A percentile compares a stretch with the other conserved stretches of the same genome.
Evolutionary conservation across 1,139 yeast species (phyloP).

Genomic region (Taiozyma sp.): DNA sequence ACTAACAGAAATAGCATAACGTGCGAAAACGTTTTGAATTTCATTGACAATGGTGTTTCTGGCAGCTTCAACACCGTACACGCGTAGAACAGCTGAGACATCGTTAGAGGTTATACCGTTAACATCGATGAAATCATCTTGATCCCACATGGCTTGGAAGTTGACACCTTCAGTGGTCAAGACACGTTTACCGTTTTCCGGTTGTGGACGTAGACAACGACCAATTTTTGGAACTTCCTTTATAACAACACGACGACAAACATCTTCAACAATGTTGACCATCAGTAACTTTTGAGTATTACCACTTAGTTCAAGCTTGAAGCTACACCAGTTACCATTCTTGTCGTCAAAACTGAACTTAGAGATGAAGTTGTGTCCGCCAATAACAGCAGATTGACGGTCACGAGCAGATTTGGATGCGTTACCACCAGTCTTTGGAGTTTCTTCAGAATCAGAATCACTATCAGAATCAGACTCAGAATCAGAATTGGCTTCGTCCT

Average conservation of each 20-base stretch:
- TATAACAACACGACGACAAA: conserved; percentile 86
- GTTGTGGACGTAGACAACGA: conserved; percentile 84
- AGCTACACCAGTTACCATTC: conserved; percentile 89
- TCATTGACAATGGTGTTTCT: conserved; percentile 96
- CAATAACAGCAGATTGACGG: conserved; percentile 79
- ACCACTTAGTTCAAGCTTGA: conserved; percentile 78
- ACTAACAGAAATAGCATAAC: conserved; percentile 93
- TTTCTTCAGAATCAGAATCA: conserved; percentile 30
- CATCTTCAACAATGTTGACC: conserved; percentile 94
- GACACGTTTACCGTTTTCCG: conserved; percentile 63
- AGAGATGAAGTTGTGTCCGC: conserved; percentile 67
- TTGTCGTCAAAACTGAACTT: conserved; percentile 88
- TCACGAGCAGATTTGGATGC: conserved; percentile 65
- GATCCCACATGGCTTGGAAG: conserved; percentile 98
- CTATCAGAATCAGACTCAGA: conserved; percentile 37
- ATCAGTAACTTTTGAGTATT: conserved; percentile 89
- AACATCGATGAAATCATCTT: conserved; percentile 86
- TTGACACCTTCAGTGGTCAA: conserved; percentile 98
- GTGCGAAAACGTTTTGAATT: conserved; percentile 92
- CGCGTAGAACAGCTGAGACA: conserved; percentile 80
- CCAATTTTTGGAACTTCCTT: conserved; percentile 91
- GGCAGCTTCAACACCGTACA: conserved; percentile 99
- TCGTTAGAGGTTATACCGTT: conserved; percentile 90
- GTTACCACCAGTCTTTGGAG: conserved; percentile 25
- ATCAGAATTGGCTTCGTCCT: conserved; percentile 44